Evolutionary conservation across 2,329 filamentous ascomycete genomes (phyloP), one percentile per base, ranked within the genome.

Genomic region (Pseudogymnoascus sp.): DNA sequence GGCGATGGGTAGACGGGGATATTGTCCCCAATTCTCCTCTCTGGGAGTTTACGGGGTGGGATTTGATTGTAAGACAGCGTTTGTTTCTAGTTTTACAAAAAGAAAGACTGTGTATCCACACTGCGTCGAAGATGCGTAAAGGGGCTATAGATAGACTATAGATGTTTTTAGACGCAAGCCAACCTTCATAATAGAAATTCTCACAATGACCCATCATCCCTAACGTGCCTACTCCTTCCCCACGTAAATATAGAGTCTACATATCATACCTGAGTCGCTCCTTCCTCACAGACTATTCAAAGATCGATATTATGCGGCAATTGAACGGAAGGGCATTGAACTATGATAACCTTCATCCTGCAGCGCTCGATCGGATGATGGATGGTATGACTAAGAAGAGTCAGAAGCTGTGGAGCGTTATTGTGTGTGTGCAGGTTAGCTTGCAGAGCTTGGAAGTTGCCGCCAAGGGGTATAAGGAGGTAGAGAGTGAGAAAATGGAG

Each of bases 11-110:
- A 18, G 25, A 53, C n/a, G 25, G 25, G 25, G 46, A 5, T 28
- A 31, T 31, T 43, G 49, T 56, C 25, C 28, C 49, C 49, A 56
- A 56, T 18, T 56, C 49, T 56, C n/a, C 49, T 31, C 46, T 56
- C 49, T 56, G 3, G 49, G 49, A 18, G 49, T 56, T 56, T 34
- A 49, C 9, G 9, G n/a, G 49, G 5, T 34, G 25, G 25, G 25
- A 12, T 56, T 56, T 34, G 4, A 7, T 34, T 34, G 18, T 34
- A 12, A 9, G 8, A 18, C 16, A 18, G 49, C 49, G 49, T 34
- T 31, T 34, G n/a, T 56, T 56, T 34, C 21, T 16, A 1, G n/a
- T 12, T 16, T 56, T 18, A 14, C 9, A 12, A 53, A 18, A 53
- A 16, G 3, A 16, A 12, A 56, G 25, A 46, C 21, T 46, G 21